Base-by-base conservation (phyloP, 2,329 filamentous ascomycete genomes). In the Pyrenochaeta sp. region DNA sequence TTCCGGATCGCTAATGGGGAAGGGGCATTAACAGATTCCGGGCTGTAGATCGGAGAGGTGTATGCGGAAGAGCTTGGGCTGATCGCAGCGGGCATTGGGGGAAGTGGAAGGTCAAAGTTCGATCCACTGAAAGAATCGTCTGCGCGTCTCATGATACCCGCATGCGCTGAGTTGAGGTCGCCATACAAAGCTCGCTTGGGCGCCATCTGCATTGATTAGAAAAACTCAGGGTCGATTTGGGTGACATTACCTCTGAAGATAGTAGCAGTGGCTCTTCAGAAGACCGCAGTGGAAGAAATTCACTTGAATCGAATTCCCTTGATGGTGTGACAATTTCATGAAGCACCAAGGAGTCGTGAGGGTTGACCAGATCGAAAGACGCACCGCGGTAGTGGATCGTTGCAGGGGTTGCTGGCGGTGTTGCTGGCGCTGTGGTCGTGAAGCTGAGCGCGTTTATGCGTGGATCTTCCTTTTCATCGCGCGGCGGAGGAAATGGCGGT, bases 301-400 rank as follows among this genome's bases (percentile, higher is more conserved):
- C 75, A 51, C 65, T 69, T 9, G 69, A 73, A 22, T 76, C 74
- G n/a, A 73, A 52, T 25, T 77, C 76, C 48, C 67, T 62, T 15
- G 73, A 74, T 4, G 77, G 75, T 19, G 75, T 77, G 25, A 74
- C 74, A 48, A 79, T 74, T 27, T 78, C 66, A 50, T 75, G 74
- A 40, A 75, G 58, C 9, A 70, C 55, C 15, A 79, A 62, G 2
- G 77, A 78, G 37, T 73, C 67, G 65, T 74, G 76, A 2, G 77
- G 76, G 46, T 79, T 79, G 22, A 79, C 70, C 12, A 79, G 54
- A 53, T 79, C 75, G 50, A 79, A 79, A 15, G 77, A 78, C 2
- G 76, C 64, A 45, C 77, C 77, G 25, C 76, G 73, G 55, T 77
- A 78, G 55, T 78, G 76, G 19, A 78, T 66, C 22, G 72, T 72